Conservation (phyloP, 2,329 filamentous ascomycete genomes). For the Aureobasidium lini region DNA sequence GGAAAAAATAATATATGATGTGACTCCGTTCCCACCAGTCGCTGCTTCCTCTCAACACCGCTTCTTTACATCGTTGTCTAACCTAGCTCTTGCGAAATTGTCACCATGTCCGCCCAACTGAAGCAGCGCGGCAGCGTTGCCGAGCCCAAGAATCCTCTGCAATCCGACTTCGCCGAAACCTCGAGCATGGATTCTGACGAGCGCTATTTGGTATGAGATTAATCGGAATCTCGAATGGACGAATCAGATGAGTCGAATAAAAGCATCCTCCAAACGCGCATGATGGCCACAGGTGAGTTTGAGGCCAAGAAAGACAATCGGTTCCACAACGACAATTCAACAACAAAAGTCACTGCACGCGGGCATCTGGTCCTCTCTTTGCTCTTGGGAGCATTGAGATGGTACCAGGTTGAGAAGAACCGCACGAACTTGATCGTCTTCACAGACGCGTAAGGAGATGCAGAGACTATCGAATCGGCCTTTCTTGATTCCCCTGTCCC, state of each 20-base stretch:
- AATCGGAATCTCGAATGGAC: slow-evolving; percentile 19
- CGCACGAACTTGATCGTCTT: slow-evolving; percentile 34
- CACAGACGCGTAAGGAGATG: slow-evolving; percentile 35
- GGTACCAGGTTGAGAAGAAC: slow-evolving; percentile 30
- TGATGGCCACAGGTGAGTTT: slow-evolving; percentile 23
- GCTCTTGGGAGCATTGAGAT: slow-evolving; percentile 16
- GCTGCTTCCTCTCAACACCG: slow-evolving; percentile 2
- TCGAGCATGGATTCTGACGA: slow-evolving; percentile 30
- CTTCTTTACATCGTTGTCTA: background rate
- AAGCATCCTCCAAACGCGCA: slow-evolving; percentile 16
- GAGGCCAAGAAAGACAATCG: slow-evolving; percentile 13
- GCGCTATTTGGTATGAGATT: slow-evolving; percentile 28
- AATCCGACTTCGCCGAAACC: slow-evolving; percentile 26
- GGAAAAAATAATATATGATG: slow-evolving; percentile 10
- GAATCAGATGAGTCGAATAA: slow-evolving; percentile 14
- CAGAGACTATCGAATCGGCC: slow-evolving; percentile 26
- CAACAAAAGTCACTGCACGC: slow-evolving; percentile 30
- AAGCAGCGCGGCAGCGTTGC: slow-evolving; percentile 15
- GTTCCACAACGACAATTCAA: slow-evolving; percentile 4
- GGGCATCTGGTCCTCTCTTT: slow-evolving; percentile 23
- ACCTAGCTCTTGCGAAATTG: background rate
- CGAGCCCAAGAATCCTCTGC: slow-evolving; percentile 25
- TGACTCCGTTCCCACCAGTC: slow-evolving; percentile 7
- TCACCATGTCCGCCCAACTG: background rate
- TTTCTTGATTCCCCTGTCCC: slow-evolving; percentile 15